Percentiles rank a stretch among this genome's conserved stretches.
Evolutionary conservation across 2,329 filamentous ascomycete species (phyloP).

Genomic region (Neopestalotiopsis sp.): DNA sequence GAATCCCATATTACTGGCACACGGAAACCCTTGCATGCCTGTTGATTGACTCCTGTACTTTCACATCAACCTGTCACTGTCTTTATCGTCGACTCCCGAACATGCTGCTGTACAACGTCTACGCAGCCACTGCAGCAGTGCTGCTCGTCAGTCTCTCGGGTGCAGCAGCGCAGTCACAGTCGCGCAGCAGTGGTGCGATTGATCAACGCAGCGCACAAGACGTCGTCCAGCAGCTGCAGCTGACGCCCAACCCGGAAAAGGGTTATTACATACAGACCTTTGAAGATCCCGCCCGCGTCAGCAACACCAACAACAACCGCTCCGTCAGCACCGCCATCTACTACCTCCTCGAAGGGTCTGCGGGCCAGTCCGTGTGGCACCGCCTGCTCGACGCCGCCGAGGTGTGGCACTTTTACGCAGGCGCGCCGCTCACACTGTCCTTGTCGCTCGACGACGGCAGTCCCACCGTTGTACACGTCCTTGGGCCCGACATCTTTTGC

Average conservation of each 20-base stretch:
- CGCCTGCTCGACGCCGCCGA: slow-evolving; percentile 52
- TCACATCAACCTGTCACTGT: background rate
- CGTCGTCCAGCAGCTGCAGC: slow-evolving; percentile 48
- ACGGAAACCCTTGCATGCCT: background rate
- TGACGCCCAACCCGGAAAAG: slow-evolving; percentile 53
- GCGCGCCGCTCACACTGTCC: slow-evolving; percentile 52
- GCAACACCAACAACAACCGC: slow-evolving; percentile 34
- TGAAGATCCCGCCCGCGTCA: slow-evolving; percentile 39
- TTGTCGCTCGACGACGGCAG: slow-evolving; percentile 50
- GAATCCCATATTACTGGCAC: background rate
- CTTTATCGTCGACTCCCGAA: background rate
- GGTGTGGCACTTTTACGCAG: slow-evolving; percentile 61
- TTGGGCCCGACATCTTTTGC: slow-evolving; percentile 50
- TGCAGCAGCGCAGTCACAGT: background rate
- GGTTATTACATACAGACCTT: slow-evolving; percentile 57
- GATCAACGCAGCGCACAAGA: slow-evolving; percentile 45
- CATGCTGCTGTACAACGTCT: background rate
- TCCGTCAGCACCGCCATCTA: slow-evolving; percentile 58
- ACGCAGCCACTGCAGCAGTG: background rate
- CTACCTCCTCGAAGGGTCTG: slow-evolving; percentile 49
- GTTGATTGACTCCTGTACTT: background rate
- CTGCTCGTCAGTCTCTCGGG: background rate
- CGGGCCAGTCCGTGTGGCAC: slow-evolving; percentile 54
- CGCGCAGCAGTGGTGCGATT: slow-evolving; percentile 18
- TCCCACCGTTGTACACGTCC: slow-evolving; percentile 38